phyloP scores from a whole-genome alignment of 495 filamentous ascomycete species.

The Choiromyces venosus region DNA sequence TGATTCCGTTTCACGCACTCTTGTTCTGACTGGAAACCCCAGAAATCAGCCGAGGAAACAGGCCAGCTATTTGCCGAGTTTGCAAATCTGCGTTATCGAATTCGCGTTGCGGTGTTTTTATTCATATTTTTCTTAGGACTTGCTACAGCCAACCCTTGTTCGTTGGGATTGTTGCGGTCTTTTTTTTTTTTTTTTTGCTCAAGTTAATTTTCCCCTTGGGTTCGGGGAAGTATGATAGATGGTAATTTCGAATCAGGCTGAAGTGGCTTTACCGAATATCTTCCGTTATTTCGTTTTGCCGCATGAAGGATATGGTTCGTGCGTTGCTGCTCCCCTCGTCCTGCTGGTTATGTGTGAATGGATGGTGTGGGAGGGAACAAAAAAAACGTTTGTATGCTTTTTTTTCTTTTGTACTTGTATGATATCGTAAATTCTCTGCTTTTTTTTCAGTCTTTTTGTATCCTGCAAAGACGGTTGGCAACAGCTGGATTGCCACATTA shows the following conservation, averaged over 20 bases:
- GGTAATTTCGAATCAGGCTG: neutral
- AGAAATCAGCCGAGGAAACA: neutral
- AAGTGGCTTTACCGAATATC: neutral
- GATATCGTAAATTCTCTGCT: neutral
- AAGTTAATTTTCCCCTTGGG: neutral
- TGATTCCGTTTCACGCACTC: neutral
- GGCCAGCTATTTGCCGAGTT: neutral
- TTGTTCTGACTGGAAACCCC: neutral
- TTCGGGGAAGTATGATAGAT: neutral
- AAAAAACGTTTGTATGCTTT: neutral
- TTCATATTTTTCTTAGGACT: neutral
- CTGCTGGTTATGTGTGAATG: neutral
- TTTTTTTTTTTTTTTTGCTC: neutral
- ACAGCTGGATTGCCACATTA: neutral
- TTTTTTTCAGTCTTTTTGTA: neutral
- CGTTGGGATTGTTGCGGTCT: neutral
- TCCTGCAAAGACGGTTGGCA: neutral
- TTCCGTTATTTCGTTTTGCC: neutral
- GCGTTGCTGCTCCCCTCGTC: neutral
- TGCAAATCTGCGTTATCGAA: neutral
- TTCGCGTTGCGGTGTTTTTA: neutral
- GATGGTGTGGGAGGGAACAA: neutral
- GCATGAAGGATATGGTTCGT: neutral
- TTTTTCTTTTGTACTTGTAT: neutral
- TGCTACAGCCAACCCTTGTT: neutral